Conservation (phyloP, 73 alveolate genomes). For the Durusdinium trenchii region DNA sequence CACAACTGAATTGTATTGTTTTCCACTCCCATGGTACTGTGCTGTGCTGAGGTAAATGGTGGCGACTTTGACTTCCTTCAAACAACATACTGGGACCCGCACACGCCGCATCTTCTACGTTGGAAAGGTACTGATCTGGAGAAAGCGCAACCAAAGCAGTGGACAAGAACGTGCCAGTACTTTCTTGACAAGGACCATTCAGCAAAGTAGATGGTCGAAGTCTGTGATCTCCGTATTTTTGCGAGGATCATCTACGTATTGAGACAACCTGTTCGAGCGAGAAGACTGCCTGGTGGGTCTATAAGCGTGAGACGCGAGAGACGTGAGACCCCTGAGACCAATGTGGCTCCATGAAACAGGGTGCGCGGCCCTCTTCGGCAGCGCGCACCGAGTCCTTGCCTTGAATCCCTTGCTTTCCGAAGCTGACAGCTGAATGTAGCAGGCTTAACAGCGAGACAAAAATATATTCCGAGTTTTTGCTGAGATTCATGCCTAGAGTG, state of each 20-base stretch:
- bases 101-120: slow-evolving; percentile 26
- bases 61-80: slow-evolving; percentile 53
- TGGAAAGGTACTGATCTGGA: slow-evolving; percentile 21
- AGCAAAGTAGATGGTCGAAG: neutral
- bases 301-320: neutral
- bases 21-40: neutral
- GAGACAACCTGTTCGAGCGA: slow-evolving; percentile 32
- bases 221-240: neutral
- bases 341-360: no score
- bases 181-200: slow-evolving; percentile 21
- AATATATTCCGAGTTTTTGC: no score
- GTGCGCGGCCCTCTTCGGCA: no score
- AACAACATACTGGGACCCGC: slow-evolving; percentile 57
- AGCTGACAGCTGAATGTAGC: no score
- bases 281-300: slow-evolving; percentile 22
- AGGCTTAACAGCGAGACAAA: no score
- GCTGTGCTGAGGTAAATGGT: neutral
- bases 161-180: slow-evolving; percentile 58
- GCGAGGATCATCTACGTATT: slow-evolving; percentile 46
- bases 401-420: no score
- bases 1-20: no score
- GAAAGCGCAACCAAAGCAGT: slow-evolving; percentile 14
- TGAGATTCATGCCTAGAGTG: neutral
- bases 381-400: no score
- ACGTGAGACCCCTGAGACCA: no score